phyloP scores from a whole-genome alignment of 2,329 filamentous ascomycete species.

The Paraphaeosphaeria minitans region DNA sequence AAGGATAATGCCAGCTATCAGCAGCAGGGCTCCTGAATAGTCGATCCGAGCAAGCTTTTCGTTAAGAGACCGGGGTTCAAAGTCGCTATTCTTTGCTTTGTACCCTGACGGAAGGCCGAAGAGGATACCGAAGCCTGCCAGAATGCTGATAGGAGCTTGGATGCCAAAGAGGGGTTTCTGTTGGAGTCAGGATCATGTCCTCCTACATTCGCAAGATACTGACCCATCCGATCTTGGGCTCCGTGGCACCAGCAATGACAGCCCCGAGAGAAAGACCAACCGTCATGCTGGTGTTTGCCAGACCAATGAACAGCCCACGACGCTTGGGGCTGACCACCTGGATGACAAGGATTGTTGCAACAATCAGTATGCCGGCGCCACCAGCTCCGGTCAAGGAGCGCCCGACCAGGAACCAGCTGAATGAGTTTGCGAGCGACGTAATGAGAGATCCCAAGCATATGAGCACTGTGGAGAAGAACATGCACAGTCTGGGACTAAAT shows the following conservation, averaged over 20 bases:
- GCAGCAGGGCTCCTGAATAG: slow-evolving; percentile 70
- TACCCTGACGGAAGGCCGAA: slow-evolving; percentile 64
- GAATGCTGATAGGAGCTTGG: slow-evolving; percentile 68
- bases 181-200: not conserved
- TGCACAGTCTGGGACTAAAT: slow-evolving; percentile 70
- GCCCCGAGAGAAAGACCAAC: slow-evolving; percentile 73
- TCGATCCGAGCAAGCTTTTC: slow-evolving; percentile 71
- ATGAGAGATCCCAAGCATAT: slow-evolving; percentile 67
- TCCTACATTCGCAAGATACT: slow-evolving; percentile 30
- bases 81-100: slow-evolving; percentile 43
- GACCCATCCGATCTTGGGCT: slow-evolving; percentile 72
- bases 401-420: slow-evolving; percentile 70
- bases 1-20: slow-evolving; percentile 64
- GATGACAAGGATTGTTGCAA: slow-evolving; percentile 77
- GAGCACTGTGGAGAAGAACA: slow-evolving; percentile 64
- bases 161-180: slow-evolving; percentile 74
- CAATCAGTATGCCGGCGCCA: slow-evolving; percentile 72
- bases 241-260: slow-evolving; percentile 69
- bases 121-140: slow-evolving; percentile 67
- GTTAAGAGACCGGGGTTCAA: slow-evolving; percentile 46
- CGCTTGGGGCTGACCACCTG: slow-evolving; percentile 70
- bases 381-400: slow-evolving; percentile 71
- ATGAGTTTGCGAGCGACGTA: slow-evolving; percentile 64
- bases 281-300: slow-evolving; percentile 75
- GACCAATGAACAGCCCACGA: slow-evolving; percentile 74